These are phyloP conservation scores for Davidsoniella australis DNA, from an alignment of 2,329 filamentous ascomycete species.

Conservation along the genomic window DNA sequence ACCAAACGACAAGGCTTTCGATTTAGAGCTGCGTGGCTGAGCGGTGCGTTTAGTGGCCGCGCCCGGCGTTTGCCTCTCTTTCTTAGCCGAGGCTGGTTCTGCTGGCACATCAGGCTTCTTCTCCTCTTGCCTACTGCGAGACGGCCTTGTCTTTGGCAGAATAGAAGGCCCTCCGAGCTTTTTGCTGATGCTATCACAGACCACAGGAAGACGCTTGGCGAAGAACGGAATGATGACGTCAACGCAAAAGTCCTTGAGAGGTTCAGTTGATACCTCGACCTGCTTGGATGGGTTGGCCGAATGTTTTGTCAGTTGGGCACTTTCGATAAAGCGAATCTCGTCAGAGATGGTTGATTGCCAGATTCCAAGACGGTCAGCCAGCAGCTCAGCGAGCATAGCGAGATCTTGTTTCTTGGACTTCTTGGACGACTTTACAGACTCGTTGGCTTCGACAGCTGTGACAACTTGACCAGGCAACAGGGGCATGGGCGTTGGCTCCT, in stretches of 20 bases:
- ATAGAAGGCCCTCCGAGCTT: slow-evolving; percentile 59
- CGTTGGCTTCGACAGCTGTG: slow-evolving; percentile 19
- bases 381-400: slow-evolving; percentile 48
- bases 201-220: slow-evolving; percentile 54
- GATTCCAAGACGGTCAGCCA: slow-evolving; percentile 64
- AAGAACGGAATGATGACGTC: slow-evolving; percentile 74
- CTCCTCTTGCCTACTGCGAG: not conserved
- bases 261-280: slow-evolving; percentile 35
- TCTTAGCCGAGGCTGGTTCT: slow-evolving; percentile 25
- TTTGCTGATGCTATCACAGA: slow-evolving; percentile 53
- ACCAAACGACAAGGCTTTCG: slow-evolving; percentile 30
- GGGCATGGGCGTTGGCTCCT: slow-evolving; percentile 23
- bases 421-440: slow-evolving; percentile 25
- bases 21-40: slow-evolving; percentile 45
- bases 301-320: slow-evolving; percentile 25
- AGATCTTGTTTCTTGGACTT: slow-evolving; percentile 48
- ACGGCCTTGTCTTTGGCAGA: slow-evolving; percentile 17
- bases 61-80: slow-evolving; percentile 33
- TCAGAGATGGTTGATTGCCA: slow-evolving; percentile 63
- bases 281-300: slow-evolving; percentile 21
- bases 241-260: slow-evolving; percentile 58
- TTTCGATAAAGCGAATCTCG: slow-evolving; percentile 32
- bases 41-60: slow-evolving; percentile 31
- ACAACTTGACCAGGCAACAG: slow-evolving; percentile 1
- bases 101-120: slow-evolving; percentile 21